Evolutionary conservation across 129 eudicot species (phyloP).

Genomic region (Sambucus nigra): DNA sequence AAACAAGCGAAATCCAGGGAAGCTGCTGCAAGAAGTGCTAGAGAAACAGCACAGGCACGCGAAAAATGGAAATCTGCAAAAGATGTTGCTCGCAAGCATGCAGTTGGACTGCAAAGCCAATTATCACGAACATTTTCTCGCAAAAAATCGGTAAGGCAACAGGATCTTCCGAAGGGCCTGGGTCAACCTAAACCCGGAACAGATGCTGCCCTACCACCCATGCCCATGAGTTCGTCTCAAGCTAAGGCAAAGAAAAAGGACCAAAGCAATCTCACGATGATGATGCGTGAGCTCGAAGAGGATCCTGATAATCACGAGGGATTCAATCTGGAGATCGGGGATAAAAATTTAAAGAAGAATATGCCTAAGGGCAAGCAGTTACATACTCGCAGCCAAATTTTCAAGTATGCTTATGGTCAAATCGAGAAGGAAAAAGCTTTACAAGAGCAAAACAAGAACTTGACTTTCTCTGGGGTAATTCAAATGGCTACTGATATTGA

Average conservation of each 20-base stretch:
- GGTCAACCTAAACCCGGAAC: constrained; percentile 35
- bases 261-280: constrained; percentile 37
- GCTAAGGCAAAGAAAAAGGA: constrained; percentile 35
- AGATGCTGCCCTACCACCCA: constrained; percentile 30
- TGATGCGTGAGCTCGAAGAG: constrained; percentile 60
- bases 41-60: constrained; percentile 64
- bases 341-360: constrained; percentile 41
- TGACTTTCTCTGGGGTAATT: constrained; percentile 73
- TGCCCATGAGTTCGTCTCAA: constrained; percentile 10
- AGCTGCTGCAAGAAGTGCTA: constrained; percentile 83
- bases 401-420: constrained; percentile 78
- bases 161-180: constrained; percentile 17
- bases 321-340: constrained; percentile 52
- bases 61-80: constrained; percentile 73
- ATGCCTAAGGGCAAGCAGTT: constrained; percentile 34
- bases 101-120: constrained; percentile 33
- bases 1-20: constrained; percentile 80
- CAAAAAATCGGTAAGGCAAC: constrained; percentile 21
- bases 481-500: constrained; percentile 54
- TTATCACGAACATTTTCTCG: constrained; percentile 76
- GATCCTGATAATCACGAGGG: constrained; percentile 51
- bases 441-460: constrained; percentile 48
- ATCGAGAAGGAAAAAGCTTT: constrained; percentile 85
- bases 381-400: constrained; percentile 74
- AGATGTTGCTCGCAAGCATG: constrained; percentile 46